Evolutionary conservation across 2,329 filamentous ascomycete genomes (phyloP).

Genomic region (Fusarium redolens): DNA sequence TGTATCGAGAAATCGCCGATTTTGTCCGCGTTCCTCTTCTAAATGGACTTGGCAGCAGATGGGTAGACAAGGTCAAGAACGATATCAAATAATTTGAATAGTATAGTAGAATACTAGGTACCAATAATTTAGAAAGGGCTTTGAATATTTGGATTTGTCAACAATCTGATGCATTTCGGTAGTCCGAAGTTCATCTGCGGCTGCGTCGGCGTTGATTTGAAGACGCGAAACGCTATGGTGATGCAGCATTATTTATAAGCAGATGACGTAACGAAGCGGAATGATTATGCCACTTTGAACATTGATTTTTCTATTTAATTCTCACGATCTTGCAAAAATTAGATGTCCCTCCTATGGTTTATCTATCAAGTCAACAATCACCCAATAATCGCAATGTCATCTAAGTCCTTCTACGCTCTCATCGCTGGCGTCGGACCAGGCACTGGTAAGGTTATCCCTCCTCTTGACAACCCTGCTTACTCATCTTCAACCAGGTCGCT

Average conservation of each 20-base stretch:
- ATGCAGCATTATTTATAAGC: conserved; percentile 31
- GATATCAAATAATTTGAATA: not conserved
- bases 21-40: not conserved
- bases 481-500: conserved; percentile 50
- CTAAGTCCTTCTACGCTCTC: conserved; percentile 68
- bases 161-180: not conserved
- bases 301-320: not conserved
- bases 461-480: conserved; percentile 1
- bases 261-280: conserved; percentile 30
- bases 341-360: not conserved
- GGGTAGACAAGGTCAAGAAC: conserved; percentile 13
- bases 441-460: conserved; percentile 56
- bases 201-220: not conserved
- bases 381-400: conserved; percentile 17
- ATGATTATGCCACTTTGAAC: conserved; percentile 5
- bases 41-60: not conserved
- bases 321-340: not conserved
- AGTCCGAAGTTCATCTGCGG: not conserved
- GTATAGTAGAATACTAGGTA: too few species aligned
- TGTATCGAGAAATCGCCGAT: conserved; percentile 11
- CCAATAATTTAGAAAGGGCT: too few species aligned
- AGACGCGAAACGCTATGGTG: not conserved
- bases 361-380: fast-evolving
- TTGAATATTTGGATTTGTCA: not conserved
- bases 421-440: conserved; percentile 80